Evolutionary conservation across 768 basidiomycete genomes (phyloP), one percentile per base, ranked within the genome.

Genomic region (Suillus occidentalis): DNA sequence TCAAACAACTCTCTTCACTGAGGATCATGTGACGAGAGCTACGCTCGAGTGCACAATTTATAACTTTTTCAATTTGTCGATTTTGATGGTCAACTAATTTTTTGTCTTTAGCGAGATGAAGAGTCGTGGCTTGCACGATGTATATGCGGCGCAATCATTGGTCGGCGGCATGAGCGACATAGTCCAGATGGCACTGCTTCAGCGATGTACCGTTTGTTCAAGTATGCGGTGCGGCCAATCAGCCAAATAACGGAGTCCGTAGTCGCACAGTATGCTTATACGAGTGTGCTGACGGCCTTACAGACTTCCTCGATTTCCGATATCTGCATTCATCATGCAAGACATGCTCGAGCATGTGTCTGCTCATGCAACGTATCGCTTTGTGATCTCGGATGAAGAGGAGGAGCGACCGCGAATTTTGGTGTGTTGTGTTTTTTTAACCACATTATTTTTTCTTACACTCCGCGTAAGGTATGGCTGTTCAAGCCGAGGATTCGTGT

Each of bases 301-400:
- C 63, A 83, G 83, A 59, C 73, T 75, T 0, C 70, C 76, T 3
- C 76, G 76, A 61, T 76, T 84, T 34, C 92, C 93, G 0, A 80
- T 96, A 34, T 92, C 92, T 2, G 91, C 93, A n/a, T 97, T 93
- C 76, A 84, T 99, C 37, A 85, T 95, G 14, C 88, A 94, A 66
- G 94, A 97, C 71, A 92, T 99, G 92, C 84, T 85, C 36, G 97
- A 97, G 72, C 89, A 92, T 61, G 90, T 94, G 6, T 89, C 91
- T 62, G 94, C 96, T 2, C 96, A 98, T 73, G 95, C 95, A 1
- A 90, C 91, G 0, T 95, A 98, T 77, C 91, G 95, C 12, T 98
- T 99, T 72, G 84, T 95, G 40, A 78, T 99, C 39, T 81, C 86
- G 18, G 96, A 97, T 65, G 95, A 96, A 68, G 94, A 97, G 71